These are phyloP conservation scores for Spongiforma sp. DNA, from an alignment of 1,284 basidiomycete species.

Conservation along the genomic window DNA sequence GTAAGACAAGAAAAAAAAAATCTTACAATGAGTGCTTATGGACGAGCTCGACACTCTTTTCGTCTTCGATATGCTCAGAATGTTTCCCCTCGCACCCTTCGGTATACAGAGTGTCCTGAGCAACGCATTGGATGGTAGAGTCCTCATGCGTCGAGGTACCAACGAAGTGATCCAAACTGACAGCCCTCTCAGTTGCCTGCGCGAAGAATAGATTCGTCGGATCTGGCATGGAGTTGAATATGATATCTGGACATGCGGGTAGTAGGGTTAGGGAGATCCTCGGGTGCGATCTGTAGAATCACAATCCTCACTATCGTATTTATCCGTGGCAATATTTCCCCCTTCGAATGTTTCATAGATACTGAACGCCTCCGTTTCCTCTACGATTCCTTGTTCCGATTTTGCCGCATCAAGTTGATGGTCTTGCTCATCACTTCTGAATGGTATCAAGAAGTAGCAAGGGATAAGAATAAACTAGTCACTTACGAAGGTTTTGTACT, in stretches of 20 bases:
- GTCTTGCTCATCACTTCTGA: neutral
- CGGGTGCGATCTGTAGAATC: neutral
- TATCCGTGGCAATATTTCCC: too few species aligned
- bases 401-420: neutral
- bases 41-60: neutral
- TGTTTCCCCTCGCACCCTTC: neutral
- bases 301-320: neutral
- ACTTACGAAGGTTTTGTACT: constrained; percentile 10
- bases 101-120: neutral
- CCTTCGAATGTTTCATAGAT: too few species aligned
- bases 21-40: constrained; percentile 10
- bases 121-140: neutral
- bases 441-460: neutral
- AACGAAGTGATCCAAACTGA: neutral
- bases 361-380: neutral
- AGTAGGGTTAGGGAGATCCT: neutral
- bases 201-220: too few species aligned
- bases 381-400: neutral
- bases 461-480: neutral
- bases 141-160: neutral
- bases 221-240: too few species aligned
- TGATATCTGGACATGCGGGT: too few species aligned
- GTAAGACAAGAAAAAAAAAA: neutral
- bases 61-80: neutral
- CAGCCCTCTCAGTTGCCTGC: neutral